Evolutionary conservation across 495 filamentous ascomycete species (phyloP).

Genomic region (Tuber magnatum): DNA sequence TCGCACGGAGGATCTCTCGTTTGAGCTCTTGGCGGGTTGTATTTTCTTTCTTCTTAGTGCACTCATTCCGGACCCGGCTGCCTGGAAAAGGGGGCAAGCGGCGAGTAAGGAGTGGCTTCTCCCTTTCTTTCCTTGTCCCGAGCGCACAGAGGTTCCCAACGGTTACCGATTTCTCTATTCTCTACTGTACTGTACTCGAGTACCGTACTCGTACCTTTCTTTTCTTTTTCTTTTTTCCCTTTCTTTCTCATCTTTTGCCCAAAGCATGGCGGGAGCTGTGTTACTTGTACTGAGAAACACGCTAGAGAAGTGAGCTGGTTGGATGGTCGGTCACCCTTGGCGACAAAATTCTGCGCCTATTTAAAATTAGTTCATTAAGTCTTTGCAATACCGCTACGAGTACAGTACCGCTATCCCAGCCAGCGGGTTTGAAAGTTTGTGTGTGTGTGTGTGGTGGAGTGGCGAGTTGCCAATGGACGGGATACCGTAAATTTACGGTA

Average conservation of each 20-base stretch:
- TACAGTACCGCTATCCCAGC: conserved; percentile 27
- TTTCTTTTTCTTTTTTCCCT: not conserved
- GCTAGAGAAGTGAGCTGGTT: conserved; percentile 21
- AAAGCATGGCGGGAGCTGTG: conserved; percentile 32
- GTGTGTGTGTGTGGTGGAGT: conserved; percentile 12
- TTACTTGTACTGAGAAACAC: conserved; percentile 25
- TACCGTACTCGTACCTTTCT: too few species aligned
- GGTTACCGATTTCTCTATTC: conserved; percentile 17
- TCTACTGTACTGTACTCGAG: too few species aligned
- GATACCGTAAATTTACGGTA: too few species aligned
- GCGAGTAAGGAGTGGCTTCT: not conserved
- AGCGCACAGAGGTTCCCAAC: conserved; percentile 25
- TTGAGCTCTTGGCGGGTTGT: conserved; percentile 15
- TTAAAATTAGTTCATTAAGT: conserved; percentile 42
- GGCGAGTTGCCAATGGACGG: not conserved
- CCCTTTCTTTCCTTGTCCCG: conserved; percentile 8
- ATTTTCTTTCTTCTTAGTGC: conserved; percentile 12
- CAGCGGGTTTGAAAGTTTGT: conserved; percentile 29
- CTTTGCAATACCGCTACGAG: too few species aligned
- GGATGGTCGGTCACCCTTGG: conserved; percentile 25
- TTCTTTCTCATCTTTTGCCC: not conserved
- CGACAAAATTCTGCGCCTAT: conserved; percentile 25
- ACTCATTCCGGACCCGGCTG: conserved; percentile 33
- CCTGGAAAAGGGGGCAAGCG: conserved; percentile 32
- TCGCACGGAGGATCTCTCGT: not conserved